These are phyloP conservation scores for Crataegus laevigata DNA, from an alignment of 306 rosid genomes.

Conservation along the genomic window DNA sequence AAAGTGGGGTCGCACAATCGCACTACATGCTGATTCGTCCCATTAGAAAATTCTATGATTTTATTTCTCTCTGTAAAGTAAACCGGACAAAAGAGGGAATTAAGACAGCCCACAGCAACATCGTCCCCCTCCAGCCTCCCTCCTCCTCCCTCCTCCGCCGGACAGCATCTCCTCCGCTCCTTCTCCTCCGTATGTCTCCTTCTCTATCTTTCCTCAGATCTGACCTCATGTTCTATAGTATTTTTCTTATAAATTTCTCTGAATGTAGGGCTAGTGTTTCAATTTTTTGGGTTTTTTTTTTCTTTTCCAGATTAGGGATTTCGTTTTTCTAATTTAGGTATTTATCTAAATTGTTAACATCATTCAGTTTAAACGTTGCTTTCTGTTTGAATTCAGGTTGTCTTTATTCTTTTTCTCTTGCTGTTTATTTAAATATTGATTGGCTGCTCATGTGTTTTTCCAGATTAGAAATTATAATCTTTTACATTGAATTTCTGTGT, in stretches of 20 bases:
- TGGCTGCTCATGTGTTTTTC: background rate
- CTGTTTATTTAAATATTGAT: background rate
- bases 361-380: background rate
- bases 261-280: background rate
- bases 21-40: background rate
- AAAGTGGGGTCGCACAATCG: background rate
- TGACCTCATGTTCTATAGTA: background rate
- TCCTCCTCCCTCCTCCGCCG: background rate
- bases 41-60: background rate
- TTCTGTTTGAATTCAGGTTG: background rate
- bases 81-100: background rate
- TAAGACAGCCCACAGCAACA: background rate
- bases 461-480: background rate
- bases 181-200: background rate
- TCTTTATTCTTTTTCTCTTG: too few relatives aligned
- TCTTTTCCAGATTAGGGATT: background rate
- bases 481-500: background rate
- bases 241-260: background rate
- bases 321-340: background rate
- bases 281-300: background rate
- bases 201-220: background rate
- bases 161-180: background rate
- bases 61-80: background rate
- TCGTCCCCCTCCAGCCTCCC: background rate
- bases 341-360: background rate